A percentile compares a stretch with the other conserved stretches of the same genome.
Conservation (phyloP, 345 rosid species). For the Eucalyptus microcorys region DNA sequence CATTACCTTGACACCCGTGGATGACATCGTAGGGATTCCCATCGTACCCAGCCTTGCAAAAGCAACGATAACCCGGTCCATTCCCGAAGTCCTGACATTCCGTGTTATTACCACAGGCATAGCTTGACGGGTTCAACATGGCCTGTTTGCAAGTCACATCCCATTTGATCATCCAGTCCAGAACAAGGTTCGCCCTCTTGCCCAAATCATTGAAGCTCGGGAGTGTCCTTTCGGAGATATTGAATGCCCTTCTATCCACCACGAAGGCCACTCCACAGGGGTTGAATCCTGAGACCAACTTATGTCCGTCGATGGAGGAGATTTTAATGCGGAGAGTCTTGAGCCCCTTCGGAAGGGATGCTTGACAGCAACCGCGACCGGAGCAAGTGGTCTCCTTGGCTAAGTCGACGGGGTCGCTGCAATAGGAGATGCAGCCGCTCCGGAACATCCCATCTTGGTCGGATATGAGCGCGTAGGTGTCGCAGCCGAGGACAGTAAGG, state of each 20-base stretch:
- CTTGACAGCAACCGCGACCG: background rate
- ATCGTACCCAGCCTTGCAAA: background rate
- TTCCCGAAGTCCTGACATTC: background rate
- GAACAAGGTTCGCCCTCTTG: background rate
- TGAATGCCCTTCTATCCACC: background rate
- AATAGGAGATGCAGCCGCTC: background rate
- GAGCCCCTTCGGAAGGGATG: background rate
- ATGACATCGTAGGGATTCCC: background rate
- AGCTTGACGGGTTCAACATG: background rate
- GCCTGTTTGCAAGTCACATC: background rate
- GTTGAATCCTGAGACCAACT: background rate
- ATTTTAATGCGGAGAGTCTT: background rate
- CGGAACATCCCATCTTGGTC: background rate
- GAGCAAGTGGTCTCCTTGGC: background rate
- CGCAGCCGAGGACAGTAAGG: background rate
- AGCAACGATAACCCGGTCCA: background rate
- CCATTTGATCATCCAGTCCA: background rate
- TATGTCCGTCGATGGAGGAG: background rate
- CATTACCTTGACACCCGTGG: background rate
- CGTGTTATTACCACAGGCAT: background rate
- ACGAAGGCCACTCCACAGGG: background rate
- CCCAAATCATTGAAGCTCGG: background rate
- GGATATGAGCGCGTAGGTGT: background rate
- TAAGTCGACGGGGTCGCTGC: background rate
- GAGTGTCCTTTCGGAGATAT: background rate